Evolutionary conservation across 2,329 filamentous ascomycete genomes (phyloP).

Genomic region (Ambrosiella beaveri): DNA sequence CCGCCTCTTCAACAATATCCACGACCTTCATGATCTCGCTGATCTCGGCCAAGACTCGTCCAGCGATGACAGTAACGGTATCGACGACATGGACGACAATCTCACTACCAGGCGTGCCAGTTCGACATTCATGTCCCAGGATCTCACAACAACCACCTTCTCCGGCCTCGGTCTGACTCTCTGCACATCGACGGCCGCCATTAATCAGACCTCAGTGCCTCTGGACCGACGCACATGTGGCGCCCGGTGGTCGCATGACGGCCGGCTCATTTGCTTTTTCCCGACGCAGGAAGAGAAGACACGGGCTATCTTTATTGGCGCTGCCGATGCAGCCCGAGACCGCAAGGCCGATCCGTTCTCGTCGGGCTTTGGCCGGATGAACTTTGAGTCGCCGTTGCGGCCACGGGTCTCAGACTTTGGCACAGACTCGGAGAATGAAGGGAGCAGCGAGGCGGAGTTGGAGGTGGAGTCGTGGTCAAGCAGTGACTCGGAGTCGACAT

Average conservation of each 20-base stretch:
- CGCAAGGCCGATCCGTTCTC: constrained; percentile 36
- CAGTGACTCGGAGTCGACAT: constrained; percentile 45
- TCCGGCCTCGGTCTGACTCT: neutral
- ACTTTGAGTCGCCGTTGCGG: constrained; percentile 32
- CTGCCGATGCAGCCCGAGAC: constrained; percentile 19
- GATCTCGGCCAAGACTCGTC: constrained; percentile 59
- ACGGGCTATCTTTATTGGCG: constrained; percentile 21
- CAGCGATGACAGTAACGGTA: constrained; percentile 44
- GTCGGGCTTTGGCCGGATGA: constrained; percentile 37
- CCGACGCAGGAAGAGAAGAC: constrained; percentile 48
- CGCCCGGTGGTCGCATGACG: constrained; percentile 43
- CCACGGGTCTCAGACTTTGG: constrained; percentile 32
- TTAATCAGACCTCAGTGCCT: constrained; percentile 35
- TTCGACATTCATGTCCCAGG: constrained; percentile 44
- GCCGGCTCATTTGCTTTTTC: constrained; percentile 49
- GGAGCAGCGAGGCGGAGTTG: constrained; percentile 14
- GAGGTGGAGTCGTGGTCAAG: constrained; percentile 25
- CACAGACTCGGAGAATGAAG: constrained; percentile 26
- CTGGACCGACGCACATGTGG: constrained; percentile 42
- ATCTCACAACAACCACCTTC: constrained; percentile 27
- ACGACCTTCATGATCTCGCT: constrained; percentile 34
- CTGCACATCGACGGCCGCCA: constrained; percentile 24
- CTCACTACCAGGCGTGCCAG: constrained; percentile 34
- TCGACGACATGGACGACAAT: constrained; percentile 38
- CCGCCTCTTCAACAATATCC: constrained; percentile 39